A percentile compares a stretch with the other conserved stretches of the same genome.
Evolutionary conservation across 495 filamentous ascomycete genomes (phyloP).

Genomic region (Neurospora cerealis): DNA sequence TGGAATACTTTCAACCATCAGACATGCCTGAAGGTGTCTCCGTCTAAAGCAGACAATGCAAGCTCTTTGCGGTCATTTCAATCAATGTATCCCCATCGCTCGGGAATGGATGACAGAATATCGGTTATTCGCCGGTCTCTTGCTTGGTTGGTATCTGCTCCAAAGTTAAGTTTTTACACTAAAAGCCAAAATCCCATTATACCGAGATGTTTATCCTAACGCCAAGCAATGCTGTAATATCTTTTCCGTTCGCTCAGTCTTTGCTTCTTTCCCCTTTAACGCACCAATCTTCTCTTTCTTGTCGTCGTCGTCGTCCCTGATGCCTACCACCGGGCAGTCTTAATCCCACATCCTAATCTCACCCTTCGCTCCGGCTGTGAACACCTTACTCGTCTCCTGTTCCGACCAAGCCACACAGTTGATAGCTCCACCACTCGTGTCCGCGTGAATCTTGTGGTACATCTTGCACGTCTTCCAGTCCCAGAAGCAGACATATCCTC

Average conservation of each 20-base stretch:
- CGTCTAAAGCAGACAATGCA: too few species aligned
- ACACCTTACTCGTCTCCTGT: conserved; percentile 88
- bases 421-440: conserved; percentile 56
- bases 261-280: not conserved
- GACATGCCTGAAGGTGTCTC: too few species aligned
- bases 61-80: too few species aligned
- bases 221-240: not conserved
- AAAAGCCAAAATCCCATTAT: too few species aligned
- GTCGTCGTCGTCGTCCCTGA: not conserved
- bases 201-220: not conserved
- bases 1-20: too few species aligned
- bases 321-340: not conserved
- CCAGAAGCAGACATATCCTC: conserved; percentile 90
- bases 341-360: conserved; percentile 94
- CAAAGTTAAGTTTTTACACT: not conserved
- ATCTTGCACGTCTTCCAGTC: conserved; percentile 99
- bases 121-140: not conserved
- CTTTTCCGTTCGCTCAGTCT: not conserved
- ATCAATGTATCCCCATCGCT: too few species aligned
- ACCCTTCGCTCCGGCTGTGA: conserved; percentile 81
- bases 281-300: not conserved
- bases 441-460: conserved; percentile 85
- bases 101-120: too few species aligned
- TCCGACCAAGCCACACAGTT: conserved; percentile 87
- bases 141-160: not conserved